These are phyloP conservation scores for Borovskyia barvae DNA, from an alignment of 208 protist genomes.

Conservation along the genomic window DNA sequence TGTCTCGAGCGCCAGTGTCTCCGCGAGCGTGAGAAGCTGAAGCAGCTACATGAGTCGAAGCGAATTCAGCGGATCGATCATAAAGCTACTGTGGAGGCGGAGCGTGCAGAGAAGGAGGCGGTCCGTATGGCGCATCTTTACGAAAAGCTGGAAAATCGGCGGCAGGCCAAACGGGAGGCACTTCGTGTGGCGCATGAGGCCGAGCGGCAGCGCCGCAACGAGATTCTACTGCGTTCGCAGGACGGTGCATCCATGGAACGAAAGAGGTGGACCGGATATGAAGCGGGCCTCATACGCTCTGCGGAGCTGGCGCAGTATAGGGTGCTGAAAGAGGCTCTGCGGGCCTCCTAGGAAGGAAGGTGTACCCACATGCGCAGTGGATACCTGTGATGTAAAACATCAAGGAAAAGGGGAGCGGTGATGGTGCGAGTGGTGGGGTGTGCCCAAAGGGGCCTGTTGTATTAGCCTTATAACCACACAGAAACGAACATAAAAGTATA, in stretches of 20 bases:
- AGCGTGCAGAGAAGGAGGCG: conserved; percentile 28
- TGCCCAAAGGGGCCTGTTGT: too few species aligned
- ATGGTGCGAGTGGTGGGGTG: too few species aligned
- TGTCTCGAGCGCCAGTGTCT: conserved; percentile 28
- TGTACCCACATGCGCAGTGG: too few species aligned
- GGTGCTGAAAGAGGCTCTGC: conserved; percentile 12
- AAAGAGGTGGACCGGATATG: conserved; percentile 68
- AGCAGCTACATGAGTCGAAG: conserved; percentile 25
- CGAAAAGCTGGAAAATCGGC: conserved; percentile 45
- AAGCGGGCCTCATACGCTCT: conserved; percentile 41
- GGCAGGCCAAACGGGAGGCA: conserved; percentile 30
- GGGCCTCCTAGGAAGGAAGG: background rate
- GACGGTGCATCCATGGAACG: conserved; percentile 64
- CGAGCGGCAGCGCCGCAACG: conserved; percentile 54
- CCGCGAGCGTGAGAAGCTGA: conserved; percentile 34
- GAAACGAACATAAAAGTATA: too few species aligned
- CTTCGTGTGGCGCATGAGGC: conserved; percentile 23
- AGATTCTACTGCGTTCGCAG: conserved; percentile 55
- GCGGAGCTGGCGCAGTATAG: conserved; percentile 16
- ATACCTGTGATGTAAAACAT: too few species aligned
- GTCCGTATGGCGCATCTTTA: conserved; percentile 49
- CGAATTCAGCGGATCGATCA: conserved; percentile 17
- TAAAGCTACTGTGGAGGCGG: conserved; percentile 26
- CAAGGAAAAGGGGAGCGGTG: too few species aligned
- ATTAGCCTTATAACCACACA: too few species aligned